phyloP scores from a whole-genome alignment of 2,329 filamentous ascomycete genomes.

The Colletotrichum scovillei region DNA sequence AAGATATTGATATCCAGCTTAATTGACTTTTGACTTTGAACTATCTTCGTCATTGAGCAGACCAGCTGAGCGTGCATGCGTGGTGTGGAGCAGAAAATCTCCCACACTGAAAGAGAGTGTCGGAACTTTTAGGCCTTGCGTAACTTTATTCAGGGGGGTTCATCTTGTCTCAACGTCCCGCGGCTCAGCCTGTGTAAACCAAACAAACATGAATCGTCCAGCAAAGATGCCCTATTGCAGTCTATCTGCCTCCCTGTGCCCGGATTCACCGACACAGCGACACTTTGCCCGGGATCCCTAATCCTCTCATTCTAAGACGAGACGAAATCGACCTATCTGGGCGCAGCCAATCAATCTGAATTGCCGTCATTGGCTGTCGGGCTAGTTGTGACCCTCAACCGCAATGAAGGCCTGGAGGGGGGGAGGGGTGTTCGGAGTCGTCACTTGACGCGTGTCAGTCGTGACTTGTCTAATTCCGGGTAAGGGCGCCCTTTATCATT shows the following conservation, averaged over 20 bases:
- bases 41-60: not conserved
- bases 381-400: not conserved
- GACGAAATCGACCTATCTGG: constrained; percentile 1
- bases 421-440: not conserved
- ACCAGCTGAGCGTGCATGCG: not conserved
- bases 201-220: not conserved
- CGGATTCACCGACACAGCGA: not conserved
- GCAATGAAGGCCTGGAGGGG: not conserved
- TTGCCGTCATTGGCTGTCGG: constrained; percentile 6
- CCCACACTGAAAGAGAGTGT: not conserved
- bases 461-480: not conserved
- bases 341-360: constrained; percentile 2
- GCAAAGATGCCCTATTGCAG: not conserved
- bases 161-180: constrained; percentile 2
- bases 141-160: constrained; percentile 6
- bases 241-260: not conserved
- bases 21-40: not conserved
- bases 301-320: constrained; percentile 1
- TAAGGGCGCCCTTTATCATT: not conserved
- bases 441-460: constrained; percentile 6
- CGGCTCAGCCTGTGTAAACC: not conserved
- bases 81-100: not conserved
- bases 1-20: not conserved
- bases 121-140: not conserved
- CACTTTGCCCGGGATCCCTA: constrained; percentile 6